Evolutionary conservation across 1,284 basidiomycete species (phyloP), one percentile per base, ranked within the genome.

Genomic region (Stereum hirsutum): DNA sequence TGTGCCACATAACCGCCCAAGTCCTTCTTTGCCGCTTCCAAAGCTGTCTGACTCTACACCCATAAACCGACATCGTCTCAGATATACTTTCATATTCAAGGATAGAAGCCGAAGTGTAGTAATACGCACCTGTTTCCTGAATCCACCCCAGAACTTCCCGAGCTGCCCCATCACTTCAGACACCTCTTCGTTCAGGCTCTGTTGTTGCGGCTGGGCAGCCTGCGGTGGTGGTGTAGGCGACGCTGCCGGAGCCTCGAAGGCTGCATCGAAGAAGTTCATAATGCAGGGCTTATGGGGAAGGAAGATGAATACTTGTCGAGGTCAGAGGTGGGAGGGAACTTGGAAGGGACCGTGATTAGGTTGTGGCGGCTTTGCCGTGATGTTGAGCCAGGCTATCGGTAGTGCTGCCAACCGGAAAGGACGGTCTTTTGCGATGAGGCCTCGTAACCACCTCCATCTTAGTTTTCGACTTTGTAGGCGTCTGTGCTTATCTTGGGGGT

Each of bases 91-190:
- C 23, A 32, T n/a, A n/a, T n/a, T 31, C 11, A 36, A 44, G 30
- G 34, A 34, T 30, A 21, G 37, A 19, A 34, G 42, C 17, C 27
- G 27, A n/a, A 27, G 28, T 23, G 32, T 37, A 17, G 35, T 31
- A 38, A 10, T 44, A 54, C 80, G 53, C 52, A 83, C 90, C 79
- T 91, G 88, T 60, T 85, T 87, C 66, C 80, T 78, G 56, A 93
- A 85, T 14, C 87, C 85, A 38, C 90, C 89, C 90, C 90, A 95
- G 58, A 91, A 83, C 44, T 78, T 71, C 30, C 81, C 83, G n/a
- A 93, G 66, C 53, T 86, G 81, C 17, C 85, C 86, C 41, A 93
- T 77, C 19, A 92, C 89, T 57, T 94, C 84, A 3, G 73, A 74
- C 6, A 95, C 88, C 61, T 94, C 91, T 52, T 91, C 83, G 56